Evolutionary conservation across 2,329 filamentous ascomycete species (phyloP).

Genomic region (Alternaria panax): DNA sequence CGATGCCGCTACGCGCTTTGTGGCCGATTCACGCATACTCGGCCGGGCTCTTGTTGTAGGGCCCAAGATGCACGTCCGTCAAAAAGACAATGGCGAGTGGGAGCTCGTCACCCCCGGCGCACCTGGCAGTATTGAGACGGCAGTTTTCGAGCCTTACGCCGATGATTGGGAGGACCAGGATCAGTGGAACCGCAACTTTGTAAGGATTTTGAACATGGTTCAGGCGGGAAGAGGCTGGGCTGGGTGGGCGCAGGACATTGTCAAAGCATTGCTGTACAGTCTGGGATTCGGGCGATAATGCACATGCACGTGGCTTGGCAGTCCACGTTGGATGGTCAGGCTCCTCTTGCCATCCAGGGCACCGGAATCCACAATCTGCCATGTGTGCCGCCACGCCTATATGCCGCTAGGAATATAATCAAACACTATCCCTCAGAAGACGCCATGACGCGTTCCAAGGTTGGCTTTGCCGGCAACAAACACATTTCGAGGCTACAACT

Average conservation of each 20-base stretch:
- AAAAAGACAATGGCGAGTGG: constrained; percentile 49
- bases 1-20: constrained; percentile 67
- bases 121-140: constrained; percentile 50
- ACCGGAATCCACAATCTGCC: neutral
- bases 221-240: constrained; percentile 62
- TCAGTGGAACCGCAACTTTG: constrained; percentile 61
- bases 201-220: constrained; percentile 62
- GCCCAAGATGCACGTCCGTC: constrained; percentile 60
- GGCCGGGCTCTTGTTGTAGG: constrained; percentile 67
- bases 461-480: neutral
- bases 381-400: neutral
- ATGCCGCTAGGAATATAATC: neutral
- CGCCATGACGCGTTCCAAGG: neutral
- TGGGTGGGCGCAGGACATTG: constrained; percentile 56
- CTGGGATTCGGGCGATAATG: constrained; percentile 28
- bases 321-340: too few species aligned
- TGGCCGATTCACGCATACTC: constrained; percentile 64
- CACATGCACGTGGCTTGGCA: neutral
- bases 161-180: constrained; percentile 66
- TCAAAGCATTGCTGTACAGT: constrained; percentile 38
- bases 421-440: neutral
- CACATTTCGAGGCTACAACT: neutral
- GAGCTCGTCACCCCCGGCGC: constrained; percentile 34
- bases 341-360: neutral
- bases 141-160: constrained; percentile 68